phyloP scores from a whole-genome alignment of 805 yeast species.

The Monosporozyma aerobia region DNA sequence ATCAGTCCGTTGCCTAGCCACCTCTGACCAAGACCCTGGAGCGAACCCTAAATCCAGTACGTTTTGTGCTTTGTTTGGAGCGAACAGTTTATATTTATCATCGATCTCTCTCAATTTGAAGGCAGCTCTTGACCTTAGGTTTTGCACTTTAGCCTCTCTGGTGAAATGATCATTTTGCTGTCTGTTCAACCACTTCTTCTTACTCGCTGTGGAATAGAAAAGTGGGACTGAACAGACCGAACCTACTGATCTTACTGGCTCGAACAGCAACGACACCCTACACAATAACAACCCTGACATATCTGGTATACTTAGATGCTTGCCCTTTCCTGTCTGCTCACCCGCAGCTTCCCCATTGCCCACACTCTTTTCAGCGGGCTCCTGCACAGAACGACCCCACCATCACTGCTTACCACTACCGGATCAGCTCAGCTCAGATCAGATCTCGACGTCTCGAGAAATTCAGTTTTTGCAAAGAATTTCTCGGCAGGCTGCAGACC shows the following conservation, averaged over 20 bases:
- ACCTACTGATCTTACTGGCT: not conserved
- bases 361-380: too few species aligned
- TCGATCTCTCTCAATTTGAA: slow-evolving; percentile 75
- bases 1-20: slow-evolving; percentile 47
- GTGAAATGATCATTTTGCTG: slow-evolving; percentile 58
- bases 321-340: too few species aligned
- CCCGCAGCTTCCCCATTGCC: too few species aligned
- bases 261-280: not conserved
- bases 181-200: slow-evolving; percentile 59
- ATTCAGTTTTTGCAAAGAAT: too few species aligned
- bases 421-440: too few species aligned
- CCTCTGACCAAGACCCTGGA: slow-evolving; percentile 94
- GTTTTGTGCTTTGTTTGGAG: slow-evolving; percentile 35
- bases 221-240: not conserved
- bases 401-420: too few species aligned
- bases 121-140: slow-evolving; percentile 81
- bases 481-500: too few species aligned
- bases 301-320: not conserved
- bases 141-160: slow-evolving; percentile 51
- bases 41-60: slow-evolving; percentile 88
- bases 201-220: slow-evolving; percentile 1
- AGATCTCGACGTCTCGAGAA: too few species aligned
- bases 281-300: not conserved
- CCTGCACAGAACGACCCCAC: too few species aligned
- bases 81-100: slow-evolving; percentile 50